Base-by-base conservation (phyloP, 225 moss, liverwort and hornwort species). In the Neckera pumila region DNA sequence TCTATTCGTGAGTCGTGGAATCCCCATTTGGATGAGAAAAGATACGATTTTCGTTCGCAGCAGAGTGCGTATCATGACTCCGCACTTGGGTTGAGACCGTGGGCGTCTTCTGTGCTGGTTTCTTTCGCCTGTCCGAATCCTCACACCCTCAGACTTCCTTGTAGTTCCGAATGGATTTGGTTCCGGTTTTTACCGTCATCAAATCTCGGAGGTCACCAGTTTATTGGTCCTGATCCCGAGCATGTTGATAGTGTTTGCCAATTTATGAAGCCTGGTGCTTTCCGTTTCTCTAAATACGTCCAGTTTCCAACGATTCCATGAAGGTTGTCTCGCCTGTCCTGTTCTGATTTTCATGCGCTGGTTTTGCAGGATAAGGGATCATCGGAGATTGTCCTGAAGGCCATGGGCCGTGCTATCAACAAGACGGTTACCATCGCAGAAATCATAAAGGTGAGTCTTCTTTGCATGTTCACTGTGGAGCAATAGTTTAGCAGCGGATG, bases 391-490 rank as follows among this genome's bases (percentile, higher is more conserved):
- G 97, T 97, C 56, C 94, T 98, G 93, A 98, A 98, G 93, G 98
- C 98, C 33, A 98, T 98, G 98, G 98, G 98, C 65, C 97, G 98
- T 88, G 98, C 98, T 81, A 98, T 98, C 80, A 98, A 98, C 94
- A 98, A 98, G 96, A 97, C 98, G 85, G 97, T 97, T 84, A 98
- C 97, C 61, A 98, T 98, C 88, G 98, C 98, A 77, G 97, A 98
- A 92, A 98, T 98, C 88, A 98, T 98, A 47, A 98, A 98, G 95
- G 98, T 98, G 59, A 81, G 86, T 69, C 17, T 31, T 57, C 26
- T 21, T 70, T 49, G n/a, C 69, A 28, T 47, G n/a, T 34, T 28
- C 42, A n/a, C 25, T 56, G 60, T 64, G 20, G 38, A n/a, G 34
- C 4, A 31, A 3, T 43, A 7, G 40, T 82, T 27, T 22, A 13